A percentile compares a stretch with the other conserved stretches of the same genome.
Conservation (phyloP, 2,329 filamentous ascomycete genomes). For the Aureobasidium sp. region DNA sequence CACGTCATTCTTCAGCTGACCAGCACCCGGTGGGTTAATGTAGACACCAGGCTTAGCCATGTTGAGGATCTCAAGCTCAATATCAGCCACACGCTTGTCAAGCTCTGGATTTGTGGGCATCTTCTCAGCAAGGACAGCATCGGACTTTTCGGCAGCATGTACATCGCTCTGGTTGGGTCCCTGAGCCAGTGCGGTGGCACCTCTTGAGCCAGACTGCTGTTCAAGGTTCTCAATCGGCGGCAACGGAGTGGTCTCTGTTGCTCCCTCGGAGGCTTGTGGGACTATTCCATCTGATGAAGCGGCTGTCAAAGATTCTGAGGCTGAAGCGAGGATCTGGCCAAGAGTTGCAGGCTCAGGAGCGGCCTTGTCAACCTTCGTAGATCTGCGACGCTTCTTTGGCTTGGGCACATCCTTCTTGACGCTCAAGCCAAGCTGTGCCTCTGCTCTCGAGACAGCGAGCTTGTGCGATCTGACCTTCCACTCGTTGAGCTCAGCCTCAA, state of each 20-base stretch:
- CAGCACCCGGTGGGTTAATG: constrained; percentile 40
- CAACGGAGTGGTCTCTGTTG: neutral
- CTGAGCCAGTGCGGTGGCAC: neutral
- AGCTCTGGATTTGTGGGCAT: neutral
- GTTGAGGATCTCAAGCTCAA: constrained; percentile 27
- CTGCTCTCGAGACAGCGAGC: constrained; percentile 1
- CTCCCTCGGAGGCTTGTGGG: neutral
- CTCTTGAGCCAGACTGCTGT: neutral
- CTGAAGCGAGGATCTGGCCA: neutral
- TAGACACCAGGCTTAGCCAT: constrained; percentile 34
- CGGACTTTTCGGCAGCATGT: neutral
- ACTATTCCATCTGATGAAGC: neutral
- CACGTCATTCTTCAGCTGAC: constrained; percentile 24
- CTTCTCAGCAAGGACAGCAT: neutral
- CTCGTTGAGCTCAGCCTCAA: constrained; percentile 7
- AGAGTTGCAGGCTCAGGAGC: neutral
- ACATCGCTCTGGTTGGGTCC: neutral
- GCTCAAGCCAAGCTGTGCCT: neutral
- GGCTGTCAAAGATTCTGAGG: neutral
- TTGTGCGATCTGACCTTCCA: constrained; percentile 12
- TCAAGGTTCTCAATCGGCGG: neutral
- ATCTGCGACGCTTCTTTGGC: neutral
- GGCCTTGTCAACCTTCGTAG: neutral
- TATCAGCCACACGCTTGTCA: constrained; percentile 21
- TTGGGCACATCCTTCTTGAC: neutral